Evolutionary conservation across 768 basidiomycete species (phyloP).

Genomic region (Mycena albidolilacea): DNA sequence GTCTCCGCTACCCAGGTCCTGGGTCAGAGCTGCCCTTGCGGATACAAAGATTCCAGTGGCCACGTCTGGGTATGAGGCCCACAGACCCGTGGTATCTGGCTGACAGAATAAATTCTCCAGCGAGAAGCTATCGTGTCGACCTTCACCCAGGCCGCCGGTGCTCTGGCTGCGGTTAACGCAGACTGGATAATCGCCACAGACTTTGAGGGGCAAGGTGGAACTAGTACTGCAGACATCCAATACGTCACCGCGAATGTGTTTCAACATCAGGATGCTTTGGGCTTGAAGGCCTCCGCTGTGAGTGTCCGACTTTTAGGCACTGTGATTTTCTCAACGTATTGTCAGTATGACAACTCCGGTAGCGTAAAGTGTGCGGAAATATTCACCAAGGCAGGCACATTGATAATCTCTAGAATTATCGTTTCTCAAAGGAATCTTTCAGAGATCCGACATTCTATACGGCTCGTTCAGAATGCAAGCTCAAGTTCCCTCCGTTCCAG

Average conservation of each 20-base stretch:
- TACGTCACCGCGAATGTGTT: slow-evolving; percentile 34
- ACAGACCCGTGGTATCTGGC: neutral
- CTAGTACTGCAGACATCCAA: slow-evolving; percentile 34
- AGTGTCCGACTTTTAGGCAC: neutral
- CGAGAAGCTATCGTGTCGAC: slow-evolving; percentile 33
- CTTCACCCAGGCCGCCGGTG: slow-evolving; percentile 35
- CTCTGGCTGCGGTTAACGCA: slow-evolving; percentile 30
- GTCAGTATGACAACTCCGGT: slow-evolving; percentile 10
- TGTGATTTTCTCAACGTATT: neutral
- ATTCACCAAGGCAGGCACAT: slow-evolving; percentile 23
- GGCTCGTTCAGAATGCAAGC: slow-evolving; percentile 40
- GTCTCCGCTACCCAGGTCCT: slow-evolving; percentile 14
- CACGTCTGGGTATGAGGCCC: slow-evolving; percentile 31
- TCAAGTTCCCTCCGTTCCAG: slow-evolving; percentile 34
- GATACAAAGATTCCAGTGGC: slow-evolving; percentile 36
- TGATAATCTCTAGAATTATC: neutral
- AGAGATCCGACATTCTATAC: slow-evolving; percentile 30
- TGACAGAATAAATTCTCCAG: neutral
- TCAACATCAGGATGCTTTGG: slow-evolving; percentile 28
- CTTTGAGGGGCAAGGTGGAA: slow-evolving; percentile 22
- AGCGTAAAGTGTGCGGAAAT: slow-evolving; percentile 23
- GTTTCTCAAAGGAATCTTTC: neutral
- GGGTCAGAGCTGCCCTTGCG: slow-evolving; percentile 36
- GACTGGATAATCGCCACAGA: slow-evolving; percentile 38
- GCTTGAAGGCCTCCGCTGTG: slow-evolving; percentile 37